Evolutionary conservation across 148 eudicot species (phyloP), one percentile per base, ranked within the genome.

Genomic region (Mesembryanthemum crystallinum): DNA sequence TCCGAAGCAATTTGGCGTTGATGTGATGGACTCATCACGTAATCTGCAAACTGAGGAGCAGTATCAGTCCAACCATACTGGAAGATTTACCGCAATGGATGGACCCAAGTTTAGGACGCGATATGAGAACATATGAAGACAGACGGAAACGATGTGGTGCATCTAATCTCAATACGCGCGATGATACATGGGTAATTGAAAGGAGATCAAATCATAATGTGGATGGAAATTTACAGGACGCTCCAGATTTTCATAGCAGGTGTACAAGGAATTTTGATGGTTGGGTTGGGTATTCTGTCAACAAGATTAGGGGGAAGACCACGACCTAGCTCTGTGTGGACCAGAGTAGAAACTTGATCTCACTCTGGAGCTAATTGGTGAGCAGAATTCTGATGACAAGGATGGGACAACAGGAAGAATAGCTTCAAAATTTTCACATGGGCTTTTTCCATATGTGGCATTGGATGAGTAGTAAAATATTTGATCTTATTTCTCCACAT

Each of bases 91-190:
- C 64, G 76, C 69, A 18, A 35, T 69, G 64, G 58, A 63, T 69
- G 82, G 82, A 73, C 47, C 66, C 71, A 77, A 35, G 69, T 52
- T 71, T 74, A 76, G 82, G 80, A 43, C 73, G 62, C 79, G 82
- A 72, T 79, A 59, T 42, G 78, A 77, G 23, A 74, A 67, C 66
- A n/a, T 79, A 75, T 62, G 80, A 71, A 24, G 80, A 73, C 59
- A 68, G 78, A 62, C 57, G 85, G 64, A 77, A 70, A 64, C 80
- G 55, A 13, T 73, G 73, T 57, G 69, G 64, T 74, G 39, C 69
- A 28, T 14, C 43, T 39, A 39, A 39, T 39, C 43, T 52, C 55
- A 67, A 51, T 55, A 76, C 80, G 64, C 72, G 76, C 24, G 47
- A 29, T 68, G 83, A 79, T 63, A 73, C 59, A 3, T 75, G 76